Percentiles rank a stretch among this genome's conserved stretches.
Conservation (phyloP, 805 yeast genomes). For the Komagataella populi region DNA sequence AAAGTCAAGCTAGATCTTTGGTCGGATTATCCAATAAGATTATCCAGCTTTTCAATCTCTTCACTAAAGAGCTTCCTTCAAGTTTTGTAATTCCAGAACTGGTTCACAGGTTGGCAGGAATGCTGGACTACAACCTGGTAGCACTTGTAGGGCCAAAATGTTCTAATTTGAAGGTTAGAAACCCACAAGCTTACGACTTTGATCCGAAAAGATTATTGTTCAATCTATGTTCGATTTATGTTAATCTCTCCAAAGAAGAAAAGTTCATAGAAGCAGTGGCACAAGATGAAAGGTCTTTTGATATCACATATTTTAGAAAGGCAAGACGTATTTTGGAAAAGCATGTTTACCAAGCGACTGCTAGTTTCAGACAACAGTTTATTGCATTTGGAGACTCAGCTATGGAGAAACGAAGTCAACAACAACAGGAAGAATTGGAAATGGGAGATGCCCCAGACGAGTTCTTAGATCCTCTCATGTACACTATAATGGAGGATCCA, state of each 20-base stretch:
- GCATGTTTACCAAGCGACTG: slow-evolving; percentile 32
- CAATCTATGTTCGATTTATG: slow-evolving; percentile 61
- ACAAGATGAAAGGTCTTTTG: slow-evolving; percentile 84
- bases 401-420: slow-evolving; percentile 39
- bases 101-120: slow-evolving; percentile 88
- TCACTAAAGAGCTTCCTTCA: slow-evolving; percentile 74
- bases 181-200: slow-evolving; percentile 75
- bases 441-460: slow-evolving; percentile 95
- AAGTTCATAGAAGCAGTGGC: slow-evolving; percentile 74
- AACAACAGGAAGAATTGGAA: slow-evolving; percentile 76
- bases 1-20: slow-evolving; percentile 66
- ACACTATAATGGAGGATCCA: slow-evolving; percentile 89
- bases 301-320: slow-evolving; percentile 47
- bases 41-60: slow-evolving; percentile 61
- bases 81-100: slow-evolving; percentile 83
- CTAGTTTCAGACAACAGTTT: slow-evolving; percentile 37
- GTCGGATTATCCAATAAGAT: slow-evolving; percentile 79
- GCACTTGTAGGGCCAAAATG: slow-evolving; percentile 95
- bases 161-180: slow-evolving; percentile 69
- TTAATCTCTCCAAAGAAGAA: slow-evolving; percentile 50
- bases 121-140: slow-evolving; percentile 84
- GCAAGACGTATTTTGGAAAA: slow-evolving; percentile 55
- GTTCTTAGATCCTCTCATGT: slow-evolving; percentile 94
- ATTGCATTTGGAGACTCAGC: slow-evolving; percentile 51
- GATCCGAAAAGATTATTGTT: slow-evolving; percentile 63